Base-by-base conservation (phyloP, 2,329 filamentous ascomycete species). In the Penicillium sp. region DNA sequence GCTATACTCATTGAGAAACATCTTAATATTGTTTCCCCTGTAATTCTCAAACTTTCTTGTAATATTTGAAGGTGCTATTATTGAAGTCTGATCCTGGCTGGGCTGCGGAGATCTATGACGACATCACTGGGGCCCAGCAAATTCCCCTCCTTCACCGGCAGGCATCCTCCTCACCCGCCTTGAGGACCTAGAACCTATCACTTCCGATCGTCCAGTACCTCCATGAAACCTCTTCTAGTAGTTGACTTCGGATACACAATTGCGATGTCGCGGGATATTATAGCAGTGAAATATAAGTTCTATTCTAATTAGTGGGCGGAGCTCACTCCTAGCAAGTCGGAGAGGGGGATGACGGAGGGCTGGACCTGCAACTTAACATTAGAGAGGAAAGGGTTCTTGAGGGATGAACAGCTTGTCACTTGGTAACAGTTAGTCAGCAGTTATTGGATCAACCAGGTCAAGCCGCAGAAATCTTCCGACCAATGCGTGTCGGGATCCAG, bases 401-500 rank as follows among this genome's bases (percentile, higher is more conserved):
- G 17, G 19, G 31, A 21, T 53, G 31, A 30, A 13, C 11, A 38
- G 30, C 11, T 19, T 19, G 26, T 52, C 9, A 45, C 29, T 26
- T 21, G 31, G 9, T 38, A 35, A 44, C 26, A 17, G 56, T 64
- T 60, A 64, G 51, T 60, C 62, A 64, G 61, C 56, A 55, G 26
- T 58, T 54, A 60, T 59, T 57, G 60, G 26, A 50, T 49, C 56
- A 62, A 59, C 48, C 56, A 41, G 57, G 60, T 41, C 35, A 41
- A 60, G 58, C 59, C 38, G 66, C 59, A 66, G 67, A 67, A 58
- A 57, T 64, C 49, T 64, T 68, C 67, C 67, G 56, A 35, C 67
- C 66, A 68, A 69, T 68, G 60, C 26, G 35, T 56, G 47, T 50
- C 21, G 58, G 47, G 56, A 56, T 60, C 56, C 52, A 58, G 53